Evolutionary conservation across 495 filamentous ascomycete species (phyloP).

Genomic region (Parmelia sp.): DNA sequence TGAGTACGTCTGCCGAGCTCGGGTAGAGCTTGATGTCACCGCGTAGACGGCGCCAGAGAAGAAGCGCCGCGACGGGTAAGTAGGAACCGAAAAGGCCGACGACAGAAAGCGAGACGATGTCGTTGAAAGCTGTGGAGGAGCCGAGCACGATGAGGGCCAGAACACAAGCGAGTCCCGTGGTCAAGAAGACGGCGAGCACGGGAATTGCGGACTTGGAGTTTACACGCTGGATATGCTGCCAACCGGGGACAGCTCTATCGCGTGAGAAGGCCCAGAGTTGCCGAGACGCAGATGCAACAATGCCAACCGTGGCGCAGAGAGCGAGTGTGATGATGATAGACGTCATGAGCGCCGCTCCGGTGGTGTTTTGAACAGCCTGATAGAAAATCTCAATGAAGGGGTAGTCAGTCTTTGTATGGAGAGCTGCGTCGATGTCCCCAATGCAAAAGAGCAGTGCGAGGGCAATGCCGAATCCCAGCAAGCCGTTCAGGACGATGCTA

Average conservation of each 20-base stretch:
- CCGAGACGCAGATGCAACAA: not conserved
- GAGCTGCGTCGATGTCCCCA: slow-evolving; percentile 34
- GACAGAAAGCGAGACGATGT: slow-evolving; percentile 27
- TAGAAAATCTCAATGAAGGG: slow-evolving; percentile 35
- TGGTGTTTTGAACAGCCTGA: slow-evolving; percentile 27
- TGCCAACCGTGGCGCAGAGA: not conserved
- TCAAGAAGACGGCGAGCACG: not conserved
- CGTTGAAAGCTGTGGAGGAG: slow-evolving; percentile 42
- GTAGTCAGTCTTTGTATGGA: slow-evolving; percentile 30
- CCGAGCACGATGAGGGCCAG: slow-evolving; percentile 46
- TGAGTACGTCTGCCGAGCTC: slow-evolving; percentile 1
- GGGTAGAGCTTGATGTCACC: slow-evolving; percentile 2
- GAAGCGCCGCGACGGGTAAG: not conserved
- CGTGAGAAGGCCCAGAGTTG: not conserved
- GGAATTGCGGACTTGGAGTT: not conserved
- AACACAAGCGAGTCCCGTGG: slow-evolving; percentile 10
- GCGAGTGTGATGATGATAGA: not conserved
- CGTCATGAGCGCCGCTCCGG: slow-evolving; percentile 30
- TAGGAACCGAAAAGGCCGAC: slow-evolving; percentile 18
- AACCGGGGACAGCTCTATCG: not conserved
- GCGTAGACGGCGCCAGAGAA: not conserved
- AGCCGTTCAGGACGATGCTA: slow-evolving; percentile 34
- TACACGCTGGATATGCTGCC: not conserved
- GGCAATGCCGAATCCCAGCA: slow-evolving; percentile 37
- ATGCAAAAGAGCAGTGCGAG: slow-evolving; percentile 38